Base-by-base conservation (phyloP, 768 basidiomycete species). In the Agaricus blazei region DNA sequence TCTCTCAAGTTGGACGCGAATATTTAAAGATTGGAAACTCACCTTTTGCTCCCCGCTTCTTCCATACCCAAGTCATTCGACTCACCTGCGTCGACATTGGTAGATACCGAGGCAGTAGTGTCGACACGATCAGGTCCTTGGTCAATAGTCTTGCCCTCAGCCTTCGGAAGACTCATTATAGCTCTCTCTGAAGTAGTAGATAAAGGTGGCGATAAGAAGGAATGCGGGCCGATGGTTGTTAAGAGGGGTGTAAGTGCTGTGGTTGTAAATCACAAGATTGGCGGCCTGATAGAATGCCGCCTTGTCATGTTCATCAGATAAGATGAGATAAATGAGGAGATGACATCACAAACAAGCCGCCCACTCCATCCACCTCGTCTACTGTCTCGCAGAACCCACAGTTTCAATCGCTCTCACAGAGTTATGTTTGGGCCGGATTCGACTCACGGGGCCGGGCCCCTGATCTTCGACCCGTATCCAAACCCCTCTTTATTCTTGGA, bases 241-340 rank as follows among this genome's bases (percentile, higher is more conserved):
- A 11, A 34, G 11, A 34, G 34, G 34, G 11, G 11, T 8, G 34
- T 34, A 2, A 34, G 34, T 34, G 19, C 19, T 34, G 34, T 34
- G 7, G 34, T 11, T 7, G 34, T 34, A 11, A 34, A 34, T 34
- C 34, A 34, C 34, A 31, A 31, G 31, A 31, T 31, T 31, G 31
- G 9, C 19, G 19, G 19, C 19, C 19, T 31, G 34, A 34, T 34
- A 34, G 19, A 19, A 19, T 19, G 19, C 19, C 19, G 19, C 19
- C 19, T 19, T 19, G 19, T 19, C 34, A 34, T 34, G 34, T 34
- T 11, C 34, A 6, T 34, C 11, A 34, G 34, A 54, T 47, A 37
- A 55, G 54, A 55, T 55, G 48, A 55, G 54, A 55, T 55, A 55
- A 42, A 38, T 54, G 23, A 23, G 19, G 19, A 19, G 1, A 51